Evolutionary conservation across 768 basidiomycete genomes (phyloP).

Genomic region (Leccinum variicolor): DNA sequence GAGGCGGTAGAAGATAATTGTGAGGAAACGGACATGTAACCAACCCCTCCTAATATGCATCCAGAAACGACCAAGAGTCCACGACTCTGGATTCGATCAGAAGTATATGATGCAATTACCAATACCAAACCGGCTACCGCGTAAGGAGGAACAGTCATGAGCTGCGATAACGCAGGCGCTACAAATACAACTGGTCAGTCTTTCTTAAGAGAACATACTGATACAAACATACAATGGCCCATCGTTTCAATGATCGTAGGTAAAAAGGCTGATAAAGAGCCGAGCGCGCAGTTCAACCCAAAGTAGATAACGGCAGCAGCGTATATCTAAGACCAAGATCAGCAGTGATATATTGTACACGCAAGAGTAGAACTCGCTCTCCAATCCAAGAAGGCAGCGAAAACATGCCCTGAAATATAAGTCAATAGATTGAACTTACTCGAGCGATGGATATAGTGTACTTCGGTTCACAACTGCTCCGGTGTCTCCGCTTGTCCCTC

Average conservation of each 20-base stretch:
- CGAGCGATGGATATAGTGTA: slow-evolving; percentile 10
- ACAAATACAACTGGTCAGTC: slow-evolving; percentile 2
- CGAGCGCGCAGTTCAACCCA: slow-evolving; percentile 44
- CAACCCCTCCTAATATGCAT: slow-evolving; percentile 34
- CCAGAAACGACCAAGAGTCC: slow-evolving; percentile 35
- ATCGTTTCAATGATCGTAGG: slow-evolving; percentile 54
- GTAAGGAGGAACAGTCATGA: slow-evolving; percentile 55
- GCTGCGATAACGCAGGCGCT: slow-evolving; percentile 45
- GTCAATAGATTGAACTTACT: neutral
- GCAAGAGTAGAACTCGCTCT: slow-evolving; percentile 21
- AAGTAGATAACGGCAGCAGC: slow-evolving; percentile 46
- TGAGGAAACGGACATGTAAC: slow-evolving; percentile 36
- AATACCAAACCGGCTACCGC: slow-evolving; percentile 40
- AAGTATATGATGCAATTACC: slow-evolving; percentile 34
- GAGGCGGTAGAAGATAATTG: neutral
- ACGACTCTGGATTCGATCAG: slow-evolving; percentile 43
- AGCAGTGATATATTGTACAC: neutral
- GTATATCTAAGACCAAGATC: slow-evolving; percentile 33
- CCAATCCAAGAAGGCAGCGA: slow-evolving; percentile 46
- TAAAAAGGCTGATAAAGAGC: slow-evolving; percentile 50
- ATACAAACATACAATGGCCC: slow-evolving; percentile 37
- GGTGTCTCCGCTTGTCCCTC: slow-evolving; percentile 42
- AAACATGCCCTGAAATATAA: slow-evolving; percentile 36
- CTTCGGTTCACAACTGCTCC: slow-evolving; percentile 41
- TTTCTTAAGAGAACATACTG: neutral